Evolutionary conservation across 148 eudicot species (phyloP), one percentile per base, ranked within the genome.

Genomic region (Rhododendron griersonianum): DNA sequence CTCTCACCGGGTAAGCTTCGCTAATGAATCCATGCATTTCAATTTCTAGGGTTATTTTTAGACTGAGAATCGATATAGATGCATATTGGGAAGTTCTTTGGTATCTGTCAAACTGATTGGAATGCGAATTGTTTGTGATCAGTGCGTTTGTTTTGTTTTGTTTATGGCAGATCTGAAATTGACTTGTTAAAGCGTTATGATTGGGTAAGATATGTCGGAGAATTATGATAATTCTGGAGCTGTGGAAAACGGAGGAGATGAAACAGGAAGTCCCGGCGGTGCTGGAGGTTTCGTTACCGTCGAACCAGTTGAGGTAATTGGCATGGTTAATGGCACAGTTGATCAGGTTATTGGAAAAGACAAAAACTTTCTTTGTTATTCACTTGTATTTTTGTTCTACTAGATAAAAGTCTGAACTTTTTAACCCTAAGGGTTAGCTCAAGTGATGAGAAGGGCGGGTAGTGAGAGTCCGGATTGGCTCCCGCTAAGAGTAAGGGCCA

Each of bases 131-230:
- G 23, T 13, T 37, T 76, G 7, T 76, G 50, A 41, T 11, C 1
- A 76, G 80, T 45, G 33, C 2, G 7, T 18, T 50, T 11, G 7
- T 13, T 9, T 21, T 71, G 23, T 69, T 18, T 35, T 76, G 57
- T 77, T n/a, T 13, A 25, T 50, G 61, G 79, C 86, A 76, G 75
- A 18, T 23, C 33, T 37, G 28, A 1, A 28, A 2, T 65, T 63
- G 45, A 45, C 33, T 69, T 30, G 13, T n/a, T 65, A 7, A 45
- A 11, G 47, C 39, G 47, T 87, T 83, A 65, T 87, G 78, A 83
- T 77, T 25, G 87, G 57, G 78, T 11, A n/a, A 51, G 82, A 93
- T 41, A 41, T 91, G 95, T 84, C 93, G 55, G 92, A 47, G 11
- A 63, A 85, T 85, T 75, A 81, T 84, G 91, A 86, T n/a, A n/a